Evolutionary conservation across 495 filamentous ascomycete species (phyloP).

Genomic region (Aspergillus coremiiformis): DNA sequence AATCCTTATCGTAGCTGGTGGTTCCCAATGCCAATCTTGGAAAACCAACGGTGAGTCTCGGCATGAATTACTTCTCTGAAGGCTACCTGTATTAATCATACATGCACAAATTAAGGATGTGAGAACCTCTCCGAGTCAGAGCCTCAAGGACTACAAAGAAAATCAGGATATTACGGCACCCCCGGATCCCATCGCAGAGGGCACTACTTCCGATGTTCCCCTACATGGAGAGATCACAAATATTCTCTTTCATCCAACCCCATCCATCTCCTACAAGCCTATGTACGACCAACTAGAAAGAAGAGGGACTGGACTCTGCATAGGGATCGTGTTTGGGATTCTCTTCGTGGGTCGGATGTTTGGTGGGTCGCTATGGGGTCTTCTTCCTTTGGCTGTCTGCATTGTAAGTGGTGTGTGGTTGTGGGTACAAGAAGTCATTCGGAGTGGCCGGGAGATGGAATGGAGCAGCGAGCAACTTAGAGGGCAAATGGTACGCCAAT

Average conservation of each 20-base stretch:
- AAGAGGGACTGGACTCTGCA: constrained; percentile 58
- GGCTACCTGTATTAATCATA: neutral
- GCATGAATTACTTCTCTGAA: neutral
- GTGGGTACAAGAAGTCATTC: constrained; percentile 80
- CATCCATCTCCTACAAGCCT: constrained; percentile 74
- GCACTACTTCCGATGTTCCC: constrained; percentile 83
- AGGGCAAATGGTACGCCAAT: constrained; percentile 57
- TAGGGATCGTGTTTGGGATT: constrained; percentile 61
- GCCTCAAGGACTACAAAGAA: constrained; percentile 66
- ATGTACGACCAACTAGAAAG: constrained; percentile 74
- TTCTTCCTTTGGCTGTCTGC: constrained; percentile 62
- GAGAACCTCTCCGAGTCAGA: constrained; percentile 54
- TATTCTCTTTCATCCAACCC: constrained; percentile 90
- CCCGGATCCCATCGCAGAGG: constrained; percentile 72
- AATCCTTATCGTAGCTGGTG: constrained; percentile 48
- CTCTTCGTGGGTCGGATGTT: constrained; percentile 72
- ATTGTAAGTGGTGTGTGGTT: constrained; percentile 71
- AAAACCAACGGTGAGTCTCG: constrained; percentile 52
- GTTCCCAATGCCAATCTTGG: constrained; percentile 84
- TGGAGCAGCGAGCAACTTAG: constrained; percentile 82
- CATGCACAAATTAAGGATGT: constrained; percentile 31
- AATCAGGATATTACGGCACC: constrained; percentile 88
- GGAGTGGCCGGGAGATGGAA: constrained; percentile 73
- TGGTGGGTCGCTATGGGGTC: constrained; percentile 65
- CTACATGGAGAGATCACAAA: constrained; percentile 96